Evolutionary conservation across 163 green algal species (phyloP), one percentile per base, ranked within the genome.

Genomic region (Chlamydomonas reinhardtii): DNA sequence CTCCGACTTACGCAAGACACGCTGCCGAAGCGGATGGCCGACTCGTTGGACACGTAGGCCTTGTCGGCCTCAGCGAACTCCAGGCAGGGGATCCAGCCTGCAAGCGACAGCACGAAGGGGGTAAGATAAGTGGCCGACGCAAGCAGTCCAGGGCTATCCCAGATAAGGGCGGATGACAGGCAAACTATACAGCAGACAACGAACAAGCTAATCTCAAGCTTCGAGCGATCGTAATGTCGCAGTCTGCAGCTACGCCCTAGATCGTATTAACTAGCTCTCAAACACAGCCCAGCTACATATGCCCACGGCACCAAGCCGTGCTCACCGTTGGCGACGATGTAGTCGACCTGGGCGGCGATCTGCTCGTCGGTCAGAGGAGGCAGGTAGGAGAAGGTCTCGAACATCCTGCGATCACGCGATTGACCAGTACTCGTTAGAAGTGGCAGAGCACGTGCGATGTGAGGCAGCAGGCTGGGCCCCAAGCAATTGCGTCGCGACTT

Each of bases 381-480:
- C 91, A 99, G 96, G 96, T 96, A 99, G 76, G 96, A 99, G 90
- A 99, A 96, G 91, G 96, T 99, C 97, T 99, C 97, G 93, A 98
- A 99, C 90, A 96, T 95, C 95, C 93, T 97, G 95, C 83, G 59
- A 32, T 35, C 5, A 48, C n/a, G n/a, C n/a, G n/a, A n/a, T n/a
- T n/a, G n/a, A n/a, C n/a, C n/a, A n/a, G n/a, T n/a, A n/a, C n/a
- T n/a, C n/a, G n/a, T n/a, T n/a, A 69, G 6, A 54, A 62, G 24
- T 29, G 76, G 29, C 24, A 16, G 68, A 48, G 59, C 34, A 64
- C 37, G 31, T 11, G 48, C 9, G 27, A 8, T 81, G 16, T 27
- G 65, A 17, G 66, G 66, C 15, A 59, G 62, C 17, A n/a, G n/a
- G n/a, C n/a, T n/a, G n/a, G n/a, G n/a, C n/a, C n/a, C n/a, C n/a